A percentile compares a stretch with the other conserved stretches of the same genome.
These are phyloP conservation scores for Colletotrichum gigasporum DNA, from an alignment of 2,329 filamentous ascomycete species.

Conservation along the genomic window DNA sequence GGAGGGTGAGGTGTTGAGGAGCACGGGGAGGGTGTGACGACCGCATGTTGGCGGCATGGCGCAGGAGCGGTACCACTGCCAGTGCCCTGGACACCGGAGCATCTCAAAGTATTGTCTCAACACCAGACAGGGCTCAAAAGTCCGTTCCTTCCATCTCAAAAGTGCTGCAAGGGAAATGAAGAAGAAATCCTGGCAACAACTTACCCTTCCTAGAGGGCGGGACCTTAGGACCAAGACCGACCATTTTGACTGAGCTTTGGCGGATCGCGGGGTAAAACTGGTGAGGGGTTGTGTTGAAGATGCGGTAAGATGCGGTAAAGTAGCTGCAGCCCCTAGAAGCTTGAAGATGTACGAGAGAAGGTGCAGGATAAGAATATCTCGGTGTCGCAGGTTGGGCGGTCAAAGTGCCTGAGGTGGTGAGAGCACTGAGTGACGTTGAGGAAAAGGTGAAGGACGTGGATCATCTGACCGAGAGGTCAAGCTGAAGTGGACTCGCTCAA, in stretches of 20 bases:
- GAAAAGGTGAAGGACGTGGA: constrained; percentile 29
- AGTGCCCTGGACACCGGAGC: constrained; percentile 1
- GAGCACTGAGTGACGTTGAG: constrained; percentile 24
- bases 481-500: constrained; percentile 9
- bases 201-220: constrained; percentile 72
- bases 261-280: constrained; percentile 41
- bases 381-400: constrained; percentile 1
- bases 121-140: not conserved
- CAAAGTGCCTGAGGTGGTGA: constrained; percentile 9
- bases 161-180: constrained; percentile 11
- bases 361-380: not conserved
- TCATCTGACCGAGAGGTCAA: constrained; percentile 28
- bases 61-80: constrained; percentile 5
- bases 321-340: not conserved
- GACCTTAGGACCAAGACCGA: constrained; percentile 60
- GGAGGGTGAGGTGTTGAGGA: constrained; percentile 27
- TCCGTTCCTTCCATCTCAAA: constrained; percentile 7
- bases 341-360: not conserved
- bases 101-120: constrained; percentile 15
- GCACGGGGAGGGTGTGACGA: constrained; percentile 17
- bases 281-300: constrained; percentile 27
- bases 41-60: not conserved
- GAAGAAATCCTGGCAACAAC: constrained; percentile 44
- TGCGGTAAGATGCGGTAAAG: not conserved
- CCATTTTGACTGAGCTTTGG: constrained; percentile 51